Conservation (phyloP, 352 stramenopile genomes). For the Globisporangium cylindrosporum region DNA sequence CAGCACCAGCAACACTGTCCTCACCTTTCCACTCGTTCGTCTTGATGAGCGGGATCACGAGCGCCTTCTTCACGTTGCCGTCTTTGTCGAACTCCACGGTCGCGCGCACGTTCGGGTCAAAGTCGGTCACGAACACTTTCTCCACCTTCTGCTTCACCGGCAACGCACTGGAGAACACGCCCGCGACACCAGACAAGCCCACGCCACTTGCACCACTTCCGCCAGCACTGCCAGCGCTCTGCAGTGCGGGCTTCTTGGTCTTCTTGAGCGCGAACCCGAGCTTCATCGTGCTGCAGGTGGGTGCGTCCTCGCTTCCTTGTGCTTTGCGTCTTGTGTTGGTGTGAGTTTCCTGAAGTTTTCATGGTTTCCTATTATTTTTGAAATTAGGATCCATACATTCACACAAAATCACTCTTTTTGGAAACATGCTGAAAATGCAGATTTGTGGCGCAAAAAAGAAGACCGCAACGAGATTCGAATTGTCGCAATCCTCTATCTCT, state of each 20-base stretch:
- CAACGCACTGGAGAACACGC: conserved; percentile 22
- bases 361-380: too few relatives aligned
- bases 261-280: conserved; percentile 78
- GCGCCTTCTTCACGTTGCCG: conserved; percentile 24
- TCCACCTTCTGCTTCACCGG: conserved; percentile 18
- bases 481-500: too few relatives aligned
- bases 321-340: too few relatives aligned
- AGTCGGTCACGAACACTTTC: conserved; percentile 78
- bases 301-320: too few relatives aligned
- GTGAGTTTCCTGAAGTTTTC: too few relatives aligned
- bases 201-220: conserved; percentile 2
- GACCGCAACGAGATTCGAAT: too few relatives aligned
- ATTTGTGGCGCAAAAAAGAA: too few relatives aligned
- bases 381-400: too few relatives aligned
- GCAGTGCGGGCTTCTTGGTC: conserved; percentile 41
- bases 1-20: neutral
- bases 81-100: conserved; percentile 25
- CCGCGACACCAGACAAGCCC: neutral
- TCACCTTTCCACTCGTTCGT: conserved; percentile 47
- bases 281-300: conserved; percentile 34
- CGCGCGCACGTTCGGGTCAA: conserved; percentile 41
- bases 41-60: conserved; percentile 74
- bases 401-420: too few relatives aligned
- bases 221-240: conserved; percentile 2
- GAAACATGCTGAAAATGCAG: too few relatives aligned